Evolutionary conservation across 1,284 basidiomycete species (phyloP).

Genomic region (Leccinum solheimii): DNA sequence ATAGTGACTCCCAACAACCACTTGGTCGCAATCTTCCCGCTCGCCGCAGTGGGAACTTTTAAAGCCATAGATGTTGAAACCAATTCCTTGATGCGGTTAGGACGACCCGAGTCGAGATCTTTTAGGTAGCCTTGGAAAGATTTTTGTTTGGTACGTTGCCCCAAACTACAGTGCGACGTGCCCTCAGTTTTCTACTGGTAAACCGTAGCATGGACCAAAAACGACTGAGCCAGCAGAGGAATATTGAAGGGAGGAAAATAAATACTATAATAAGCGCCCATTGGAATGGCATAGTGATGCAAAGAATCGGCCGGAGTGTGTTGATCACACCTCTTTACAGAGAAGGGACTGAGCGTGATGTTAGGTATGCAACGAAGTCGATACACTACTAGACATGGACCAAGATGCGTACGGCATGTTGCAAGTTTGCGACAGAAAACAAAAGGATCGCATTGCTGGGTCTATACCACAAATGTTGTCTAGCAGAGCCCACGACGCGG

Average conservation of each 20-base stretch:
- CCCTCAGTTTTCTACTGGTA: background rate
- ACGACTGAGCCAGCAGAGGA: background rate
- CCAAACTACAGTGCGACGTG: background rate
- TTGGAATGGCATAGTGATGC: background rate
- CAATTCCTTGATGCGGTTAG: background rate
- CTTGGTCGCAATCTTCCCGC: no score
- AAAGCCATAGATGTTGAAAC: no score
- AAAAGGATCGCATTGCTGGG: background rate
- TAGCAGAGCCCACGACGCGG: background rate
- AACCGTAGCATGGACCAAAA: background rate
- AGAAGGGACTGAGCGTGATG: background rate
- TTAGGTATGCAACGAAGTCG: background rate
- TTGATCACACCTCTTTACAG: background rate
- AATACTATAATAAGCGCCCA: background rate
- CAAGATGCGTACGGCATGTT: constrained; percentile 3
- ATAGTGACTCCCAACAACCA: no score
- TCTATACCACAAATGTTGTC: background rate
- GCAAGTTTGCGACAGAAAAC: background rate
- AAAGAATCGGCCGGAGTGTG: background rate
- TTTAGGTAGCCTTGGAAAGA: background rate
- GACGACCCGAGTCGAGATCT: background rate
- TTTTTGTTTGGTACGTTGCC: background rate
- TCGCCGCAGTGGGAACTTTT: no score
- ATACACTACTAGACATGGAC: background rate
- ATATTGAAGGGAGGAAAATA: background rate